Base-by-base conservation (phyloP, 2,329 filamentous ascomycete species). In the Cercospora sojina region DNA sequence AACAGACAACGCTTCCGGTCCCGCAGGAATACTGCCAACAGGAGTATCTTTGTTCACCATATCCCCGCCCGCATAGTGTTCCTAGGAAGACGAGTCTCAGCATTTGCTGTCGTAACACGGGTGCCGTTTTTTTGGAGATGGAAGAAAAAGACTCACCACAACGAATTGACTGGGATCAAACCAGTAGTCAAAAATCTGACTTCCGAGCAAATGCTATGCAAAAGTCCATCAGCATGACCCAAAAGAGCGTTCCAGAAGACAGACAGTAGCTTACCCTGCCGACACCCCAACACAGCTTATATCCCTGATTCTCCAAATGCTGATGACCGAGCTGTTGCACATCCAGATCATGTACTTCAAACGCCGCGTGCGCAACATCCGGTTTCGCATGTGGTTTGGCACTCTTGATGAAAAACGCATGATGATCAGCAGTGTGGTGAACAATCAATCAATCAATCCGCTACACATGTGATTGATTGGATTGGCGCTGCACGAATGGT, bases 271-370 rank as follows among this genome's bases (percentile, higher is more conserved):
- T 20, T 47, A 47, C 41, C 41, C 89, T 77, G 0, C 89, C 89
- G 0, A 91, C 85, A 1, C 89, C 89, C 89, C 89, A 91, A 69
- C 87, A 87, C 70, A 83, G 85, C 72, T 83, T 82, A 73, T 89
- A 89, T 1, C 85, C 86, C 74, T 87, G 85, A 66, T 85, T 79
- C 1, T 81, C 80, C 64, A 91, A 79, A 85, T 87, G 90, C 71
- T 89, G 84, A 76, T 91, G 89, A 0, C 89, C 89, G 2, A 91
- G 79, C 32, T 86, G 81, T 78, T 91, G 89, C 2, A 86, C 85
- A 74, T 91, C 89, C 72, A 89, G 89, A 75, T 91, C 88, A 71
- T 89, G 85, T 3, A 89, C 88, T 77, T 91, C 89, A 69, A 88
- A 91, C 1, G 84, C 87, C 18, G 85, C 85, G 77, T 91, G 89